Evolutionary conservation across 805 yeast genomes (phyloP), one percentile per base, ranked within the genome.

Genomic region (Komagataella pastoris): DNA sequence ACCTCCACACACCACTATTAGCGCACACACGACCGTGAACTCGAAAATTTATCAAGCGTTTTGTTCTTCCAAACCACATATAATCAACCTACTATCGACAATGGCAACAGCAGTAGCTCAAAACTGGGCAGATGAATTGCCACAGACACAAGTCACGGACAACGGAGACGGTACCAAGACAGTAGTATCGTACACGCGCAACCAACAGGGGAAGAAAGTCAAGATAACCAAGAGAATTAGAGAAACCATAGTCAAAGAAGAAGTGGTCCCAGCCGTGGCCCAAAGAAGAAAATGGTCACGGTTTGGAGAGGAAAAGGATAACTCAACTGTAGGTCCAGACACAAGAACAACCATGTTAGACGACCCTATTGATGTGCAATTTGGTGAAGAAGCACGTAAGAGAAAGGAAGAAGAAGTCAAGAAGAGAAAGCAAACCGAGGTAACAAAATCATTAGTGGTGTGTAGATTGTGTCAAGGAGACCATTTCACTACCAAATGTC

Each of bases 401-500:
- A 70, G 71, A 60, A 75, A 75, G 60, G 72, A 70, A 47, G 53
- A 51, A 43, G 48, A 46, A 21, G 75, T 36, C 24, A 50, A 46
- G 52, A 44, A 23, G 17, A 65, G 73, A 71, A 68, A 64, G 69
- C 40, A 30, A 30, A 65, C 57, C 68, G 68, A 65, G 71, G 56
- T 64, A 63, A 55, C 57, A 63, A 57, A 64, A 65, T 19, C 30
- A 14, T 30, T 30, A 10, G 52, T 63, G 72, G 53, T 57, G 14
- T 93, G 99, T 80, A 87, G 97, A 79, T 72, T 77, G 52, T 93
- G 99, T 84, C 86, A 85, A 55, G 97, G 96, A 64, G 85, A 81
- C 59, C 99, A 93, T 76, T 87, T 83, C 78, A 86, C 97, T 46
- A 73, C 88, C 67, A 83, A 85, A 72, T 93, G 99, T 85, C 99